Evolutionary conservation across 352 stramenopile genomes (phyloP), one percentile per base, ranked within the genome.

Genomic region (Ophiocytium majus): DNA sequence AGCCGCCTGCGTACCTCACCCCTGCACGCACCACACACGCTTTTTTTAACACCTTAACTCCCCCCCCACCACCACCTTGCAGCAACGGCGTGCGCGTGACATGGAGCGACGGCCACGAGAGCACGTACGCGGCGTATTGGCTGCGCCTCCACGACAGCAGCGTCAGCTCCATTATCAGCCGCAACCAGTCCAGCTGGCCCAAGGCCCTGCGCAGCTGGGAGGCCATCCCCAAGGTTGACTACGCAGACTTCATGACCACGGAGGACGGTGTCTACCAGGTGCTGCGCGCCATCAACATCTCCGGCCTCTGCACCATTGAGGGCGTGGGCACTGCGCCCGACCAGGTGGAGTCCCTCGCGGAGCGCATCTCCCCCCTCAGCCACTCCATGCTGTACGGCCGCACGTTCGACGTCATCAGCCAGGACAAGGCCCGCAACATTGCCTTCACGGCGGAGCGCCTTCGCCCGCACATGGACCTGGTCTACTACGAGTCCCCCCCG

Each of bases 41-140:
- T n/a, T n/a, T n/a, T n/a, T n/a, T n/a, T n/a, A n/a, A n/a, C n/a
- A n/a, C n/a, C n/a, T n/a, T n/a, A n/a, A n/a, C n/a, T n/a, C n/a
- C n/a, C n/a, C n/a, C n/a, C n/a, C n/a, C n/a, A n/a, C n/a, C n/a
- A n/a, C n/a, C n/a, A n/a, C n/a, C n/a, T 19, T 31, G 71, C 31
- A 28, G 84, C 9, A 50, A 81, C 5, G 81, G 63, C 64, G 9
- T 84, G 66, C 43, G 37, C 31, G 50, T 88, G 19, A 79, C 76
- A 19, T 88, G 84, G 84, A 79, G 80, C 31, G 84, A 88, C 43
- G 84, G 80, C 1, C 84, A 88, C 78, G 37, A 82, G 43, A 88
- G 84, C 76, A 10, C 0, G 17, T 88, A 83, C 50, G 0, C 31
- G 36, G 74, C 66, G 32, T 35, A 63, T 36, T 88, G 84, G 84